Conservation (phyloP, 805 yeast species). For the Kluyveromyces lactis region DNA sequence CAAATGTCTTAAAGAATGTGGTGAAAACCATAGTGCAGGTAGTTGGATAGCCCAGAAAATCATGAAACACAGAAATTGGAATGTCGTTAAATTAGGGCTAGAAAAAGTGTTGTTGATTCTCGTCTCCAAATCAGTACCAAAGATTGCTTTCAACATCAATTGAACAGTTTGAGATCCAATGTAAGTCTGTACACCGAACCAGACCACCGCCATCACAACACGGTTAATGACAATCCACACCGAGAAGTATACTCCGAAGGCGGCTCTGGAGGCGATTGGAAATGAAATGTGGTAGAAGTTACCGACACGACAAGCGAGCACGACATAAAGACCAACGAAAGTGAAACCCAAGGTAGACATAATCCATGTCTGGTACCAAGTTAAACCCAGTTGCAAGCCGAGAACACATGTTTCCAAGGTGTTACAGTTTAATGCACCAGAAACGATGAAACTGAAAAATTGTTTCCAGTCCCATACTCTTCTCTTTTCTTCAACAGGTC, state of each 20-base stretch:
- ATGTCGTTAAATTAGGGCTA: conserved; percentile 55
- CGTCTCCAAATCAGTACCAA: conserved; percentile 54
- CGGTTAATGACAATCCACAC: conserved; percentile 85
- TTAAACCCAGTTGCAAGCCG: conserved; percentile 68
- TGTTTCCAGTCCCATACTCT: conserved; percentile 82
- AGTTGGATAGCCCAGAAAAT: conserved; percentile 72
- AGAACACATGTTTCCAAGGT: conserved; percentile 92
- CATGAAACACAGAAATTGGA: conserved; percentile 67
- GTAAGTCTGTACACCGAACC: conserved; percentile 85
- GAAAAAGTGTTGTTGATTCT: conserved; percentile 57
- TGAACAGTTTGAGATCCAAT: conserved; percentile 82
- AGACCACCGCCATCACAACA: conserved; percentile 79
- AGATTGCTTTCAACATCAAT: conserved; percentile 69
- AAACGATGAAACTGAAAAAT: conserved; percentile 75
- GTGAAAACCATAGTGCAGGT: conserved; percentile 77
- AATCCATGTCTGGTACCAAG: conserved; percentile 92
- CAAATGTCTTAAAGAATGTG: conserved; percentile 74
- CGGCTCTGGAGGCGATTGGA: conserved; percentile 74
- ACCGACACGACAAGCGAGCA: conserved; percentile 69
- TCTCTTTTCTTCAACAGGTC: conserved; percentile 67
- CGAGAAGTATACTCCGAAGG: conserved; percentile 84
- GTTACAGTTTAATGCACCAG: conserved; percentile 84
- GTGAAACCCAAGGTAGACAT: conserved; percentile 82
- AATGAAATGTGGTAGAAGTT: conserved; percentile 74
- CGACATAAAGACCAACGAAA: conserved; percentile 62